Base-by-base conservation (phyloP, 768 basidiomycete genomes). In the Amanita exitialis region DNA sequence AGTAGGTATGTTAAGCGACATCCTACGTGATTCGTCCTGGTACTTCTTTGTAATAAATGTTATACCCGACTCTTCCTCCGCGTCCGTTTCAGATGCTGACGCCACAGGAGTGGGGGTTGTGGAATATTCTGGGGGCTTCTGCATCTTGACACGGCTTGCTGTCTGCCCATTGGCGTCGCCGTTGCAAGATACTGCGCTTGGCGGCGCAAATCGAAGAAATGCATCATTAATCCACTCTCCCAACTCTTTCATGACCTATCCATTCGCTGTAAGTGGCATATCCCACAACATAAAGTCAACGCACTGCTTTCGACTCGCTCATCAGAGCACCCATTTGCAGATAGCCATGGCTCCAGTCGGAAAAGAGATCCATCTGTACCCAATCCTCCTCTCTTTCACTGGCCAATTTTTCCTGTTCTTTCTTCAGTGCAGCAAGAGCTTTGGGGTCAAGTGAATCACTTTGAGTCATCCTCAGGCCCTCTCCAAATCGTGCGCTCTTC, bases 271-370 rank as follows among this genome's bases (percentile, higher is more conserved):
- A 44, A 54, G 39, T 34, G 18, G 21, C 13, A 47, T 44, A 44
- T 51, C 44, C 35, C 48, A 21, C 3, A 6, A 50, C 4, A 43
- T 2, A 43, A 47, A 46, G 12, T n/a, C 41, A 44, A 59, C 74
- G 58, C 60, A 75, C 77, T 51, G 76, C 78, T 61, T 75, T 79
- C 13, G 88, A 90, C 59, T 94, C 92, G 37, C 67, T 70, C 80
- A 99, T 88, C 58, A 97, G 65, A 20, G 79, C 70, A 35, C 86
- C 77, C 95, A 99, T 99, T 71, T 96, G 95, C 59, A 95, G 75
- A 69, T 92, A 97, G 34, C 92, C 95, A 65, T 96, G 93, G 59
- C 90, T 91, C 96, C 94, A 97, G 44, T 94, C 94, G 27, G 89
- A 87, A 66, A 95, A 90, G 51, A 97, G 77, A 56, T 89, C 82